Percentiles rank a stretch among this genome's conserved stretches.
Conservation (phyloP, 2,329 filamentous ascomycete genomes). For the Cordyceps cicadae region DNA sequence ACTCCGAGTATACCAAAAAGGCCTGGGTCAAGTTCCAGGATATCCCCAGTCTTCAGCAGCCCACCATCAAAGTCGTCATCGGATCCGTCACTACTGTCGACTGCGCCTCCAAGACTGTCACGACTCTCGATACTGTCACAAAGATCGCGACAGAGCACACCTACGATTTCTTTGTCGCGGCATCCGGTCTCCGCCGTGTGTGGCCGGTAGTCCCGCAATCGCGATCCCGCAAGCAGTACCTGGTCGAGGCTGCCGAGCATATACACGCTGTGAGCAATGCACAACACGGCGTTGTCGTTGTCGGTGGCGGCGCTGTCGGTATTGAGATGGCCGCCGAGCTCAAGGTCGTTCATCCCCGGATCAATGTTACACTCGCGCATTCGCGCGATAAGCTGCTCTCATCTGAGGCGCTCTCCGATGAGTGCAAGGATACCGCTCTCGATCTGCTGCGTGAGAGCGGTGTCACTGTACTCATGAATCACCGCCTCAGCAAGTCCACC, state of each 20-base stretch:
- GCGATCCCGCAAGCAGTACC: constrained; percentile 51
- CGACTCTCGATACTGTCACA: constrained; percentile 41
- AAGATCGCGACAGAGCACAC: constrained; percentile 32
- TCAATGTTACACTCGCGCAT: constrained; percentile 66
- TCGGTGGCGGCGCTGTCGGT: constrained; percentile 72
- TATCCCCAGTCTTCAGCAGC: constrained; percentile 55
- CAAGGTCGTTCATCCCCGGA: constrained; percentile 55
- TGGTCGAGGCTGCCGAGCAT: constrained; percentile 53
- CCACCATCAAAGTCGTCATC: constrained; percentile 56
- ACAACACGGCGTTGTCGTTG: constrained; percentile 54
- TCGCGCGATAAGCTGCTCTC: constrained; percentile 63
- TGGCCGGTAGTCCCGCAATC: constrained; percentile 69
- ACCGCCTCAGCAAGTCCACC: constrained; percentile 44
- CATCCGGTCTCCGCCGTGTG: constrained; percentile 59
- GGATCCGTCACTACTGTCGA: constrained; percentile 57
- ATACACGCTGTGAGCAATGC: constrained; percentile 46
- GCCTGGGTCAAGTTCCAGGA: constrained; percentile 64
- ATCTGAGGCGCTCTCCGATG: constrained; percentile 61
- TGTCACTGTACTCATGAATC: constrained; percentile 56
- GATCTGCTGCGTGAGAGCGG: constrained; percentile 52
- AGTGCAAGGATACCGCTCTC: constrained; percentile 55
- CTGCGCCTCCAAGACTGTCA: constrained; percentile 48
- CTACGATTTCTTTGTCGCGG: constrained; percentile 71
- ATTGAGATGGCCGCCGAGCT: constrained; percentile 77
- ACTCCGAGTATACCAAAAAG: constrained; percentile 53